phyloP scores from a whole-genome alignment of 352 stramenopile species.

The Elongisporangium anandrum region DNA sequence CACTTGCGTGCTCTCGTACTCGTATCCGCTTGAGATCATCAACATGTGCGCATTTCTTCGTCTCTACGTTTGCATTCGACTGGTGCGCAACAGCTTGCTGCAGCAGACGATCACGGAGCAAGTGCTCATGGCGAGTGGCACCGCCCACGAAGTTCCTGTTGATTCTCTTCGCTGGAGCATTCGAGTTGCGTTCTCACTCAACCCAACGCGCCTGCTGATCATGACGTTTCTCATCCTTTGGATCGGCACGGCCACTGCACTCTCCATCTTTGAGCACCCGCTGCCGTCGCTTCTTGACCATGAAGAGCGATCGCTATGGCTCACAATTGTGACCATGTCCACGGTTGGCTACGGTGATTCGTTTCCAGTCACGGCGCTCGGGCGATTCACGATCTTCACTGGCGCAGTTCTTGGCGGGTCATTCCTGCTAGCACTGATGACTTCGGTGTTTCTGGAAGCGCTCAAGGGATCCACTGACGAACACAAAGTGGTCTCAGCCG shows the following conservation, averaged over 20 bases:
- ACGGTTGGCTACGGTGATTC: slow-evolving; percentile 56
- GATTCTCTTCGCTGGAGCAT: slow-evolving; percentile 60
- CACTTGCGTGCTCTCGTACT: slow-evolving; percentile 39
- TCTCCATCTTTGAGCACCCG: slow-evolving; percentile 58
- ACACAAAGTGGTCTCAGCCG: slow-evolving; percentile 32
- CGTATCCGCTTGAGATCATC: slow-evolving; percentile 54
- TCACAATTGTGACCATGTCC: slow-evolving; percentile 61
- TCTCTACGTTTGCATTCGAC: slow-evolving; percentile 55
- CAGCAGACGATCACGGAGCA: slow-evolving; percentile 25
- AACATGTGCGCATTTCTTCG: slow-evolving; percentile 57
- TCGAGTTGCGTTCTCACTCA: slow-evolving; percentile 38
- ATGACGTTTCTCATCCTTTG: slow-evolving; percentile 44
- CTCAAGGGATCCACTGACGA: slow-evolving; percentile 60
- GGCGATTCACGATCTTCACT: slow-evolving; percentile 37
- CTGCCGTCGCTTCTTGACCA: slow-evolving; percentile 51
- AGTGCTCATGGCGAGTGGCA: slow-evolving; percentile 18
- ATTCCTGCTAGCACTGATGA: slow-evolving; percentile 56
- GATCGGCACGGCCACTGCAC: slow-evolving; percentile 34
- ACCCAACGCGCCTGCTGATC: slow-evolving; percentile 30
- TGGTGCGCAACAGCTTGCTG: slow-evolving; percentile 47
- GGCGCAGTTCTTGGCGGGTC: slow-evolving; percentile 49
- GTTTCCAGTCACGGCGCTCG: slow-evolving; percentile 44
- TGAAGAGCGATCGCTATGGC: slow-evolving; percentile 57
- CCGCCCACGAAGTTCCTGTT: slow-evolving; percentile 22
- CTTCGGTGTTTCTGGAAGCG: slow-evolving; percentile 51